Percentiles rank a stretch among this genome's conserved stretches.
phyloP scores from a whole-genome alignment of 2,329 filamentous ascomycete species.

The Claviceps paspali region DNA sequence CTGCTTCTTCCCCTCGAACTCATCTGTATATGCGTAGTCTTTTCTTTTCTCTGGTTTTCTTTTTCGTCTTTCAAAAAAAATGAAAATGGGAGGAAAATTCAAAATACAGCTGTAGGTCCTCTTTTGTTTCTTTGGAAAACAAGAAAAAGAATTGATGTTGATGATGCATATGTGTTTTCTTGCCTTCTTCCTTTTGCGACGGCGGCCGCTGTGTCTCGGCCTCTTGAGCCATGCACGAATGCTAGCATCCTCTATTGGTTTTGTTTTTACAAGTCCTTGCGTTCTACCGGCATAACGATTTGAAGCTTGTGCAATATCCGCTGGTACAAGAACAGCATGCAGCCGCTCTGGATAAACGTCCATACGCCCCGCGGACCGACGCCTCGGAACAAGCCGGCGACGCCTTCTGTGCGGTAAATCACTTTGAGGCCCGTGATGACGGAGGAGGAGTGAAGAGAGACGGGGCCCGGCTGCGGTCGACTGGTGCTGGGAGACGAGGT shows the following conservation, averaged over 20 bases:
- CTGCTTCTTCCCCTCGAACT: no score
- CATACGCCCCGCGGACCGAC: conserved; percentile 87
- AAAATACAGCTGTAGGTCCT: no score
- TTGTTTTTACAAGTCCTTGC: conserved; percentile 10
- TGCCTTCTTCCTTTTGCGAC: no score
- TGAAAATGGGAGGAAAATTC: background rate
- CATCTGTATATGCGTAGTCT: no score
- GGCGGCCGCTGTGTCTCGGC: no score
- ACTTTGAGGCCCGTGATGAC: conserved; percentile 70
- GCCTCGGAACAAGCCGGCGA: conserved; percentile 84
- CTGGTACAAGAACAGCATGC: conserved; percentile 94
- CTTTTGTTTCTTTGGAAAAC: no score
- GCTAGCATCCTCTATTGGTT: no score
- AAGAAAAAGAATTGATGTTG: no score
- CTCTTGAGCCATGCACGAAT: no score
- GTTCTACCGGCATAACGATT: conserved; percentile 21
- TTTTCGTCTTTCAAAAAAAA: no score
- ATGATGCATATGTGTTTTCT: no score
- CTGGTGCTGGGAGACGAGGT: conserved; percentile 82
- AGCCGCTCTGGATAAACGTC: conserved; percentile 94
- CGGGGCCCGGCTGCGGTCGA: conserved; percentile 61
- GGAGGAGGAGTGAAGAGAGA: conserved; percentile 75
- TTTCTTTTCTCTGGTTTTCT: no score
- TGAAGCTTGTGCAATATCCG: conserved; percentile 68
- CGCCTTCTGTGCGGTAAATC: conserved; percentile 80